Conservation (phyloP, 2,329 filamentous ascomycete species). For the Exophiala bonariae region DNA sequence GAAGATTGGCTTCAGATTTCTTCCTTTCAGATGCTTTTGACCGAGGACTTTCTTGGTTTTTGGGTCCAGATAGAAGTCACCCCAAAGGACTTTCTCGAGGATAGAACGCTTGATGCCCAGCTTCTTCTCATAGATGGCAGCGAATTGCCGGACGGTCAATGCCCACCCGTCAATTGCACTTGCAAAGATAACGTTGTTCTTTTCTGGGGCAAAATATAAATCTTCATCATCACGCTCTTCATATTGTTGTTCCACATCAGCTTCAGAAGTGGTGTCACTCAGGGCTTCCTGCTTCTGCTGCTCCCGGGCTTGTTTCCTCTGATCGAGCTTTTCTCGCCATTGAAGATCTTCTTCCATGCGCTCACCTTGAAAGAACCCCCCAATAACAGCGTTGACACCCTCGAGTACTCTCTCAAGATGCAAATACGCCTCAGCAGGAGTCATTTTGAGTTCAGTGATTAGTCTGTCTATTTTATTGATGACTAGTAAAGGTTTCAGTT, state of each 20-base stretch:
- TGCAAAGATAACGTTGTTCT: constrained; percentile 98
- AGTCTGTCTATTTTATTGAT: constrained; percentile 99
- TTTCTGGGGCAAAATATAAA: constrained; percentile 96
- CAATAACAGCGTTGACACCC: constrained; percentile 95
- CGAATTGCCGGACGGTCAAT: constrained; percentile 94
- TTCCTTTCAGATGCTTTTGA: constrained; percentile 88
- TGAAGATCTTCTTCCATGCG: constrained; percentile 97
- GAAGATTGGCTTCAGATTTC: constrained; percentile 92
- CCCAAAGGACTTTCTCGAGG: constrained; percentile 94
- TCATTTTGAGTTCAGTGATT: constrained; percentile 93
- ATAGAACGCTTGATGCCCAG: constrained; percentile 85
- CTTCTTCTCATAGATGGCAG: constrained; percentile 91
- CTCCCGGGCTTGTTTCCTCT: constrained; percentile 68
- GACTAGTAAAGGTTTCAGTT: constrained; percentile 88
- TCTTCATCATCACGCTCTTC: constrained; percentile 95
- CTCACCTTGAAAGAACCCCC: constrained; percentile 96
- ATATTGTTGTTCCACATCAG: constrained; percentile 59
- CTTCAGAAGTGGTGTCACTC: constrained; percentile 33
- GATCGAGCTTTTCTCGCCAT: constrained; percentile 92
- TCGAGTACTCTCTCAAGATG: constrained; percentile 88
- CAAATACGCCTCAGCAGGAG: constrained; percentile 80
- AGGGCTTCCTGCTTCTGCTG: constrained; percentile 39
- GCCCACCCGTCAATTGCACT: constrained; percentile 99
- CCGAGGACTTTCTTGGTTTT: constrained; percentile 94
- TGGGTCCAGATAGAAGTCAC: constrained; percentile 92